A percentile compares a stretch with the other conserved stretches of the same genome.
phyloP scores from a whole-genome alignment of 208 protist genomes.

The Leptomonas pyrrhocoris region DNA sequence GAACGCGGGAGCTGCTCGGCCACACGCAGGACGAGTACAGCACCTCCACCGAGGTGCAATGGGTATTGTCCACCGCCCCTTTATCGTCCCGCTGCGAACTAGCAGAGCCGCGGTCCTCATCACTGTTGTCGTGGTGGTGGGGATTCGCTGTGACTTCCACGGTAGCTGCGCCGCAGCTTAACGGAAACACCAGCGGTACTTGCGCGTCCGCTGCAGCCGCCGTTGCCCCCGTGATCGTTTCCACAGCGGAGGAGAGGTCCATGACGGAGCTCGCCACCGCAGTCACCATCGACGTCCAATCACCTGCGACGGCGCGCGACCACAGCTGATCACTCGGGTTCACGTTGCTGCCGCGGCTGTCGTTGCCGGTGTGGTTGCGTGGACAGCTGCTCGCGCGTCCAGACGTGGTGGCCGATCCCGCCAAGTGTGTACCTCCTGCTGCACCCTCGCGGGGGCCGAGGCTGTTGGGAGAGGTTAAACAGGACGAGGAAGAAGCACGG shows the following conservation, averaged over 20 bases:
- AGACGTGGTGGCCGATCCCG: too few relatives aligned
- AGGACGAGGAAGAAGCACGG: neutral
- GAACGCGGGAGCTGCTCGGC: slow-evolving; percentile 8
- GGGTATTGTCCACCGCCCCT: neutral
- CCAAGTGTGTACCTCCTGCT: too few relatives aligned
- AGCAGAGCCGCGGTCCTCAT: too few relatives aligned
- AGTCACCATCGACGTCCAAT: slow-evolving; percentile 24
- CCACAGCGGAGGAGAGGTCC: slow-evolving; percentile 7
- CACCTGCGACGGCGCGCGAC: neutral
- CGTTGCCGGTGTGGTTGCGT: neutral
- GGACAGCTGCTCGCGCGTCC: neutral
- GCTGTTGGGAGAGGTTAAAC: neutral
- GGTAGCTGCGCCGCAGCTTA: slow-evolving; percentile 16
- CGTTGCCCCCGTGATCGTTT: neutral
- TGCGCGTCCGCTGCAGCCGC: neutral
- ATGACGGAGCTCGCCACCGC: slow-evolving; percentile 13
- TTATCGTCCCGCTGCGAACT: neutral
- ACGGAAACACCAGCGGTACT: slow-evolving; percentile 13
- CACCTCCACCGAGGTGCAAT: neutral
- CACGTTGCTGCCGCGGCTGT: neutral
- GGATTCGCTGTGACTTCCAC: neutral
- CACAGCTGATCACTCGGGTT: neutral
- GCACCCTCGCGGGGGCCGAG: neutral
- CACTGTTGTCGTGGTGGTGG: too few relatives aligned
- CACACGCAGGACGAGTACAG: slow-evolving; percentile 17